phyloP scores from a whole-genome alignment of 164 flowering plant genomes.

The Tinospora cordifolia region DNA sequence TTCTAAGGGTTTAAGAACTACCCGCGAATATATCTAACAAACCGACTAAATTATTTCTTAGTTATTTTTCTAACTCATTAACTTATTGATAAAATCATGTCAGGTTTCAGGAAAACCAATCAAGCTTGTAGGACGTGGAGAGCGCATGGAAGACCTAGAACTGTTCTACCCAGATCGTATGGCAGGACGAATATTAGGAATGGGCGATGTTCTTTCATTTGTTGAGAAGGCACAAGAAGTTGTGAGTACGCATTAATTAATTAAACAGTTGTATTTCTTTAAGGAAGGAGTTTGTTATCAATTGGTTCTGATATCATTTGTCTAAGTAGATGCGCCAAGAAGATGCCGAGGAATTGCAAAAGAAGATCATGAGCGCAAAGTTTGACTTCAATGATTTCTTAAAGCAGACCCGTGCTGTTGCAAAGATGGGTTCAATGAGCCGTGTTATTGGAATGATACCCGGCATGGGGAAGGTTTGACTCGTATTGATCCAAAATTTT shows the following conservation, averaged over 20 bases:
- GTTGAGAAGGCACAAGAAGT: slow-evolving; percentile 99
- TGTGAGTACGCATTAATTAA: slow-evolving; percentile 41
- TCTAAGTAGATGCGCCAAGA: slow-evolving; percentile 80
- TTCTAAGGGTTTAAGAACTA: not conserved
- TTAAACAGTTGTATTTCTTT: slow-evolving; percentile 1
- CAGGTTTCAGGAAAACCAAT: slow-evolving; percentile 98
- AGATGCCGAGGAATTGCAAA: slow-evolving; percentile 91
- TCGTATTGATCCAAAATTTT: not conserved
- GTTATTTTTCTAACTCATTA: not conserved
- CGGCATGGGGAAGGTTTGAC: slow-evolving; percentile 87
- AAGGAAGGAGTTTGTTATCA: not conserved
- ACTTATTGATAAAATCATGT: slow-evolving; percentile 3
- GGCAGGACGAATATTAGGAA: slow-evolving; percentile 97
- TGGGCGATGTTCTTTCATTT: slow-evolving; percentile 97
- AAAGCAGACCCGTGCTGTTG: slow-evolving; percentile 94
- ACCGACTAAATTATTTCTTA: not conserved
- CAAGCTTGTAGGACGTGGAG: slow-evolving; percentile 97
- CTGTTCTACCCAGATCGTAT: slow-evolving; percentile 97
- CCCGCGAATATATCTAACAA: too few relatives aligned
- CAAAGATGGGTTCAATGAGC: slow-evolving; percentile 90
- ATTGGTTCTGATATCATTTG: slow-evolving; percentile 8
- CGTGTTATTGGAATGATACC: slow-evolving; percentile 98
- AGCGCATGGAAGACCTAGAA: slow-evolving; percentile 95
- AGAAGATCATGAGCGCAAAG: slow-evolving; percentile 95
- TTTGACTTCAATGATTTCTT: slow-evolving; percentile 96